Percentiles rank a stretch among this genome's conserved stretches.
These are phyloP conservation scores for Fusarium phyllophilum DNA, from an alignment of 2,329 filamentous ascomycete species.

Conservation along the genomic window DNA sequence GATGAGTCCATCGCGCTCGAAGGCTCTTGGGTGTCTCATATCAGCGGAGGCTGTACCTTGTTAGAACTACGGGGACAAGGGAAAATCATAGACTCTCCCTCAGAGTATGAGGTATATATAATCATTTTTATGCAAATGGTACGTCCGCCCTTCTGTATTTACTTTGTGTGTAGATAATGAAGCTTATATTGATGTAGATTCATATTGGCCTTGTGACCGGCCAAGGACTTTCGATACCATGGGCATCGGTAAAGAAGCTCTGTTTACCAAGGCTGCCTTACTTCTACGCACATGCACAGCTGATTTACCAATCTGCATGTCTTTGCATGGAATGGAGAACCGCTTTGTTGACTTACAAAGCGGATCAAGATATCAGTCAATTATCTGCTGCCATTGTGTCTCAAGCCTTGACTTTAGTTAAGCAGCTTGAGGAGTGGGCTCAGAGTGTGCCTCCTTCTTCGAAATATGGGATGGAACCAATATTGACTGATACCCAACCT, in stretches of 20 bases:
- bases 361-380: background rate
- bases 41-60: background rate
- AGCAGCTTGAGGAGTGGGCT: background rate
- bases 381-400: background rate
- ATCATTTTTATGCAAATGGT: background rate
- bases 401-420: background rate
- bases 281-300: background rate
- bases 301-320: background rate
- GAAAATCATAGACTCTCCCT: background rate
- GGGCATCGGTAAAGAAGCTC: background rate
- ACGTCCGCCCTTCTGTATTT: accelerated
- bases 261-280: background rate
- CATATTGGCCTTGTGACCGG: background rate
- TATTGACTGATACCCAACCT: background rate
- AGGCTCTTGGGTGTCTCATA: background rate
- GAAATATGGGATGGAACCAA: background rate
- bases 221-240: background rate
- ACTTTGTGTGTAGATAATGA: accelerated
- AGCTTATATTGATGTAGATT: background rate
- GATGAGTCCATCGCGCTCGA: background rate
- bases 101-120: background rate
- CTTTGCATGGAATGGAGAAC: background rate
- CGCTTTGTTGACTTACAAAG: background rate
- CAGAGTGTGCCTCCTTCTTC: background rate
- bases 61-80: background rate